Conservation (phyloP, 1,139 yeast genomes). For the Kodamaea alishanica region DNA sequence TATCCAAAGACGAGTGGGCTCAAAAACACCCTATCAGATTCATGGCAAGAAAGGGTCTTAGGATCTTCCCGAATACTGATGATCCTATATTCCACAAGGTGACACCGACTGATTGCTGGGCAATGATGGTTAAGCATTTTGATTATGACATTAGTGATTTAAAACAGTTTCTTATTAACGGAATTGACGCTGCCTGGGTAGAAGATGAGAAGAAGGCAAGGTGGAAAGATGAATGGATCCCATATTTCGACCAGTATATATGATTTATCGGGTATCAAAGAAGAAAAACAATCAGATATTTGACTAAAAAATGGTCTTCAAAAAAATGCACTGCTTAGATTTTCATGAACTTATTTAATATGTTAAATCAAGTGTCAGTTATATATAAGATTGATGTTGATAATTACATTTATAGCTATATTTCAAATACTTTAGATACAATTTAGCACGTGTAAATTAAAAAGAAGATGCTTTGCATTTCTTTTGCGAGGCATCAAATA, state of each 20-base stretch:
- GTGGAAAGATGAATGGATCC: slow-evolving; percentile 3
- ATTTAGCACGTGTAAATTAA: no score
- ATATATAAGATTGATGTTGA: no score
- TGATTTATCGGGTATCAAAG: no score
- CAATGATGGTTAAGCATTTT: slow-evolving; percentile 22
- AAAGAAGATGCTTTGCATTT: no score
- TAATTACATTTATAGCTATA: no score
- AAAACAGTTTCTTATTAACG: slow-evolving; percentile 15
- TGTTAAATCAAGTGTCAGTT: no score
- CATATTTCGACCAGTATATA: slow-evolving; percentile 1
- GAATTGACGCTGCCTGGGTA: slow-evolving; percentile 10
- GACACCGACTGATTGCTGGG: slow-evolving; percentile 21
- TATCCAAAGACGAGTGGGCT: slow-evolving; percentile 21
- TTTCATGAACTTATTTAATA: no score
- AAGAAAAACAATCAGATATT: no score
- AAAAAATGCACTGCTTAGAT: no score
- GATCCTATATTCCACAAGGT: slow-evolving; percentile 24
- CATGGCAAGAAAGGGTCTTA: slow-evolving; percentile 20
- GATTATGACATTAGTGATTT: slow-evolving; percentile 16
- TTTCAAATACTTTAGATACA: no score
- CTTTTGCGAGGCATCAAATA: no score
- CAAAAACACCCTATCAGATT: slow-evolving; percentile 20
- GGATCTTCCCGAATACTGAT: slow-evolving; percentile 23
- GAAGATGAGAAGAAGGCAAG: slow-evolving; percentile 2
- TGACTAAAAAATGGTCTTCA: no score